Conservation (phyloP, 345 rosid genomes). For the Boechera stricta region DNA sequence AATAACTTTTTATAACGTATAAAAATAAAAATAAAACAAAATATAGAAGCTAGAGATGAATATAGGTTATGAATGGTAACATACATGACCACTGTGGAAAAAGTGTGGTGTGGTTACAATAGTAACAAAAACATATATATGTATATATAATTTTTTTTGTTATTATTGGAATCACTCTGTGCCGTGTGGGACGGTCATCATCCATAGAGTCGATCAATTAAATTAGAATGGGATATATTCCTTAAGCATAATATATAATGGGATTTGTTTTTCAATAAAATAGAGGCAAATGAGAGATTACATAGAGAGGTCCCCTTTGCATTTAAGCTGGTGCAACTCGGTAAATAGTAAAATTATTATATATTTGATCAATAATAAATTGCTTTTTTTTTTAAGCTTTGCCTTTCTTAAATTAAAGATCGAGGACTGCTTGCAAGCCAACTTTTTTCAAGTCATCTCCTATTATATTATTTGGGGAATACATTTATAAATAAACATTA, state of each 20-base stretch:
- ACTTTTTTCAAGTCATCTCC: slow-evolving; percentile 27
- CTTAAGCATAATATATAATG: slow-evolving; percentile 18
- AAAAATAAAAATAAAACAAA: background rate
- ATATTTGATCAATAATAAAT: background rate
- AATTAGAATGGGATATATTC: slow-evolving; percentile 10
- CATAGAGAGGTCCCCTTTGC: slow-evolving; percentile 43
- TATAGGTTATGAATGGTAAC: no score
- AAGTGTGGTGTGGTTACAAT: no score
- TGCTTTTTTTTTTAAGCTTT: slow-evolving; percentile 32
- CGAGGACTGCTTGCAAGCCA: slow-evolving; percentile 20
- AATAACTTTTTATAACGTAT: no score
- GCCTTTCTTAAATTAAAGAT: slow-evolving; percentile 41
- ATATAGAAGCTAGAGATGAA: background rate
- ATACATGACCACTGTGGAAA: rapidly evolving
- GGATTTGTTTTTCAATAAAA: slow-evolving; percentile 8
- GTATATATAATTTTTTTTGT: no score
- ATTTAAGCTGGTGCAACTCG: slow-evolving; percentile 2
- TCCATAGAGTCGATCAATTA: background rate
- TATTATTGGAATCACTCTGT: no score
- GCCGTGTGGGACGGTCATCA: no score
- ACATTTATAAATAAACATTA: no score
- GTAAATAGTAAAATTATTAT: slow-evolving; percentile 31
- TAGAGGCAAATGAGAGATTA: slow-evolving; percentile 16
- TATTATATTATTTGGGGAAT: no score
- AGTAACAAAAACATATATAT: no score